Evolutionary conservation across 148 eudicot species (phyloP), one percentile per base, ranked within the genome.

Genomic region (Linanthus parryae): DNA sequence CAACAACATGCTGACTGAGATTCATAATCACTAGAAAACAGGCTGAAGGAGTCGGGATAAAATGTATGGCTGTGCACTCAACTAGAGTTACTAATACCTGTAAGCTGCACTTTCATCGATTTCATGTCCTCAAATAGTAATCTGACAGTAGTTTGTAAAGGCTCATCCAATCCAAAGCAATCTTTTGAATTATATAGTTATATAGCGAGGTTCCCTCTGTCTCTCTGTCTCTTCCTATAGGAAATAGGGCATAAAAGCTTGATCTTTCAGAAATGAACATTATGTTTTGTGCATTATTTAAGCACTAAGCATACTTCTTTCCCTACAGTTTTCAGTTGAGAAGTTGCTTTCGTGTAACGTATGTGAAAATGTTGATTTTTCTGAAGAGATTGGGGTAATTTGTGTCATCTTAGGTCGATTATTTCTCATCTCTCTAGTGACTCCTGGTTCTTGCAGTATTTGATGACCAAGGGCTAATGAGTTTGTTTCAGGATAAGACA

Each of bases 61-160:
- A 77, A 71, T 92, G 98, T 61, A 79, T 92, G 98, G 98, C 94
- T 29, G 98, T 92, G 31, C 96, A 96, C 31, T 29, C 96, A 92
- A 52, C 73, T 92, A 70, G 94, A 87, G 98, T 95, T 92, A 62
- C 23, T 36, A 53, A 49, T 19, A 49, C 52, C 16, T 21, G 2
- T 15, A 14, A 4, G n/a, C n/a, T n/a, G 41, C 38, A 6, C 20
- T 24, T 34, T 40, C 33, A 14, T 42, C 19, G 23, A 13, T 22
- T 61, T 35, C 25, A 22, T 23, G 8, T 33, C 17, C 23, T 61
- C n/a, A n/a, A n/a, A n/a, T n/a, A n/a, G n/a, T n/a, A n/a, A n/a
- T n/a, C n/a, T n/a, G n/a, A n/a, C n/a, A n/a, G n/a, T n/a, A n/a
- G n/a, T 9, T 44, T 21, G 2, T 21, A 21, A 15, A 44, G 48